Evolutionary conservation across 169 alveolate genomes (phyloP).

Genomic region (Cryptosporidium sp.): DNA sequence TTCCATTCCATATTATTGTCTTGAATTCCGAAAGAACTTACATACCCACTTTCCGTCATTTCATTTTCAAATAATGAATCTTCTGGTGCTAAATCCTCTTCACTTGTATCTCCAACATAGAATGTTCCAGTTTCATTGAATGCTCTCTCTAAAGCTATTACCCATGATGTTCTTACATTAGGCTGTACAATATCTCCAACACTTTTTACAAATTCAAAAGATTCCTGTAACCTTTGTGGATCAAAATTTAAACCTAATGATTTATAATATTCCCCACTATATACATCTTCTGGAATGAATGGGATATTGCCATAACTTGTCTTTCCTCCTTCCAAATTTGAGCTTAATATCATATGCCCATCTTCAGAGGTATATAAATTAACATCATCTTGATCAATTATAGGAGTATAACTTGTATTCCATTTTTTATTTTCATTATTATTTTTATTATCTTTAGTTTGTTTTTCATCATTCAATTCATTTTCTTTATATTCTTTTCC

Average conservation of each 20-base stretch:
- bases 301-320: slow-evolving; percentile 67
- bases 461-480: not conserved
- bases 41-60: not conserved
- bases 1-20: slow-evolving; percentile 5
- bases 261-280: slow-evolving; percentile 43
- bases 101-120: slow-evolving; percentile 18
- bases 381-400: not conserved
- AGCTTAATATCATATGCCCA: slow-evolving; percentile 14
- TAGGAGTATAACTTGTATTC: not conserved
- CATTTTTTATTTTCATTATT: not conserved
- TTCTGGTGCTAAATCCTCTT: slow-evolving; percentile 8
- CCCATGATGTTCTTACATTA: slow-evolving; percentile 67
- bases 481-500: slow-evolving; percentile 19
- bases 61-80: slow-evolving; percentile 1
- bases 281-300: slow-evolving; percentile 38
- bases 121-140: slow-evolving; percentile 57
- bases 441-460: not conserved
- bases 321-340: slow-evolving; percentile 48
- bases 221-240: slow-evolving; percentile 35
- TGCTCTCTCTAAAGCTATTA: slow-evolving; percentile 46
- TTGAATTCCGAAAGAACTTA: not conserved
- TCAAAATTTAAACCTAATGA: not conserved
- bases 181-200: slow-evolving; percentile 70
- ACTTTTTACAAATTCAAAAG: slow-evolving; percentile 62
- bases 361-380: slow-evolving; percentile 23